Conservation (phyloP, 352 stramenopile genomes). For the Pythium volutum region DNA sequence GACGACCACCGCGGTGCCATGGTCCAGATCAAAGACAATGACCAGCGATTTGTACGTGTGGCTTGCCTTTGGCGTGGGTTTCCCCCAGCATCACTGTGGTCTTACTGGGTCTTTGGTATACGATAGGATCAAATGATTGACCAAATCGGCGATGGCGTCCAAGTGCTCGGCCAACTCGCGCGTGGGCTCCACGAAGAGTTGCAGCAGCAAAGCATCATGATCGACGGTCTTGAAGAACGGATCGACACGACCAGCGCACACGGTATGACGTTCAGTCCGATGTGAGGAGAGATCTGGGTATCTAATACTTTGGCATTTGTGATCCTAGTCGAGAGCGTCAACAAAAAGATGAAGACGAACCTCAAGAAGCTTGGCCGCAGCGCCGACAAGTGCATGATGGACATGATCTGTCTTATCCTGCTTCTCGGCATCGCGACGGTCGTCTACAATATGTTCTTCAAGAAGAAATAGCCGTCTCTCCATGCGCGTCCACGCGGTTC, state of each 20-base stretch:
- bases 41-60: slow-evolving; percentile 72
- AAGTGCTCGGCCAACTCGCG: slow-evolving; percentile 72
- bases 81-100: no score
- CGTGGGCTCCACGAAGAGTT: slow-evolving; percentile 82
- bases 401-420: slow-evolving; percentile 88
- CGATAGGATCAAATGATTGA: slow-evolving; percentile 81
- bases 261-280: slow-evolving; percentile 36
- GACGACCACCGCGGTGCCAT: slow-evolving; percentile 64
- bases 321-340: slow-evolving; percentile 79
- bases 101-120: background rate
- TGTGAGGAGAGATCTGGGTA: no score
- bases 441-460: slow-evolving; percentile 89
- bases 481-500: background rate
- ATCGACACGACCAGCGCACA: slow-evolving; percentile 80
- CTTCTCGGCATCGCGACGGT: slow-evolving; percentile 81
- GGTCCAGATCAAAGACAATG: slow-evolving; percentile 76
- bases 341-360: slow-evolving; percentile 86
- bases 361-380: slow-evolving; percentile 67
- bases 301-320: no score
- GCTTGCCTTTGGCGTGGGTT: background rate
- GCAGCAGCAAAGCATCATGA: slow-evolving; percentile 86
- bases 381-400: slow-evolving; percentile 87
- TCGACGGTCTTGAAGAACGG: slow-evolving; percentile 71
- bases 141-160: slow-evolving; percentile 76
- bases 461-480: slow-evolving; percentile 35